Base-by-base conservation (phyloP, 2,329 filamentous ascomycete species). In the Bertia moriformis region DNA sequence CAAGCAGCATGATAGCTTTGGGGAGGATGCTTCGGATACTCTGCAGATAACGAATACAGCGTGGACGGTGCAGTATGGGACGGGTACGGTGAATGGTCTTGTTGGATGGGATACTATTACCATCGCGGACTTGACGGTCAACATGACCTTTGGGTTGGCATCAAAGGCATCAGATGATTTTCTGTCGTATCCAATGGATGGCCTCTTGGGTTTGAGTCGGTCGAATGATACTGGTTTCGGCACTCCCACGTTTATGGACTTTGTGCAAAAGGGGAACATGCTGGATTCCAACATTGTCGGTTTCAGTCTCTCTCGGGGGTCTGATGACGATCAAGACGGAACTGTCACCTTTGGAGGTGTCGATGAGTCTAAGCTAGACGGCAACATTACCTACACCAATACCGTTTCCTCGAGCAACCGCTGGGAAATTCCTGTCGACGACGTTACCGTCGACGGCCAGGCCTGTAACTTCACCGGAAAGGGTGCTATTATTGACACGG, bases 151-250 rank as follows among this genome's bases (percentile, higher is more conserved):
- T 35, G 32, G 32, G 10, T 17, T 12, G 32, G 32, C 32, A 7
- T 59, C 51, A 3, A 62, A 61, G 18, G 68, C 69, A 5, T 71
- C 69, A 1, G 48, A 62, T 14, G 64, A 73, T 35, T 75, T 77
- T 48, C 44, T 56, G 18, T 60, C 55, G 24, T 76, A 73, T 45
- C 68, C 70, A 14, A 69, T 75, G 55, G 72, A 77, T 48, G 72
- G 72, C 17, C 73, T 77, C 32, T 55, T 77, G 1, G 72, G 71
- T 4, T 53, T 75, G 3, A 70, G 69, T 10, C 67, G 66, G 18
- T 59, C 63, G 14, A 52, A 59, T n/a, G 55, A 57, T 3, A 17
- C 12, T 15, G 15, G 15, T 17, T 35, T 10, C 10, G 58, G 53
- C 27, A 56, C 57, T 1, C 59, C 65, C 1, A 64, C 63, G 1